phyloP scores from a whole-genome alignment of 2,329 filamentous ascomycete genomes.

The Xenoacremonium recifei region DNA sequence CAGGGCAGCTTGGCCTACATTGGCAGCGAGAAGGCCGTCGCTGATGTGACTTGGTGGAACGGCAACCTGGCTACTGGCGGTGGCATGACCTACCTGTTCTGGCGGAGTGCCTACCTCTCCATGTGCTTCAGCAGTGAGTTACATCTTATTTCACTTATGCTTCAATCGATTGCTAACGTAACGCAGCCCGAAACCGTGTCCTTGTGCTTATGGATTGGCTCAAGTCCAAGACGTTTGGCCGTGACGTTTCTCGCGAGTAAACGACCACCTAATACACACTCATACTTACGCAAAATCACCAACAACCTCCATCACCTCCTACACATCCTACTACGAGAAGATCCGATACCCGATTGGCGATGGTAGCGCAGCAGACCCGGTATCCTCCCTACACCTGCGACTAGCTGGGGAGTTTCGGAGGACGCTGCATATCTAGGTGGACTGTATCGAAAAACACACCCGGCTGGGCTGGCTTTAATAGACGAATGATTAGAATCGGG shows the following conservation, averaged over 20 bases:
- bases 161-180: constrained; percentile 13
- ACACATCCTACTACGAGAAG: too few species aligned
- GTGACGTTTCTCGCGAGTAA: constrained; percentile 86
- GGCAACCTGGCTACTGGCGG: constrained; percentile 94
- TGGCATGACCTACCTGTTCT: constrained; percentile 95
- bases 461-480: constrained; percentile 28
- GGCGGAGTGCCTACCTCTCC: constrained; percentile 95
- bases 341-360: constrained; percentile 19
- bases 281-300: too few species aligned
- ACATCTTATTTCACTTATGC: background rate
- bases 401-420: constrained; percentile 24
- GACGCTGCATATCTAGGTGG: too few species aligned
- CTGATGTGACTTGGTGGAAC: constrained; percentile 95
- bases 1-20: constrained; percentile 97
- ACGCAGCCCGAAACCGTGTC: constrained; percentile 83
- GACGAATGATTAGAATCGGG: constrained; percentile 27
- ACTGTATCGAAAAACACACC: constrained; percentile 23
- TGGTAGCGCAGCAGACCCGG: too few species aligned
- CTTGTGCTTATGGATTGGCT: constrained; percentile 93
- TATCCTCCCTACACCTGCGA: too few species aligned
- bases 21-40: constrained; percentile 95
- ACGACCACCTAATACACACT: constrained; percentile 11
- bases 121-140: constrained; percentile 99
- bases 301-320: too few species aligned
- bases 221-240: constrained; percentile 95